Conservation (phyloP, 2,329 filamentous ascomycete genomes). For the Ophiocordyceps camponoti-leonardi region DNA sequence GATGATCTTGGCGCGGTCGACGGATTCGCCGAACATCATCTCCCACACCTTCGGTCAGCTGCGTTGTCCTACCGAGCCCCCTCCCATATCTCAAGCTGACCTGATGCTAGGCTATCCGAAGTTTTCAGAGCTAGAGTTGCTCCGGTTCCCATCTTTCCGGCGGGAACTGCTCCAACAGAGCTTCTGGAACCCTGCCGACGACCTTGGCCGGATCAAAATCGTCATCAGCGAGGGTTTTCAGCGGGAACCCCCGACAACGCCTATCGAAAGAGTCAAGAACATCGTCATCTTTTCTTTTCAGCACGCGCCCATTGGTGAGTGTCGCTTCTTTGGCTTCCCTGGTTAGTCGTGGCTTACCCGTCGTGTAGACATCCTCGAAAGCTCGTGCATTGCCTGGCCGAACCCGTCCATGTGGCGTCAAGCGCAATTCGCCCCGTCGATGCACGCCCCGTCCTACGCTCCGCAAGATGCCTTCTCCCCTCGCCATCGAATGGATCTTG, state of each 20-base stretch:
- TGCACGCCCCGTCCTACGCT: slow-evolving; percentile 21
- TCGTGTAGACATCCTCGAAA: slow-evolving; percentile 48
- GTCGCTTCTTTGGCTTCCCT: too few species aligned
- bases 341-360: neutral
- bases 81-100: neutral
- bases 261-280: slow-evolving; percentile 53
- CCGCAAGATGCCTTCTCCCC: slow-evolving; percentile 41
- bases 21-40: slow-evolving; percentile 32
- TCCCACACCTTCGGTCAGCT: slow-evolving; percentile 22
- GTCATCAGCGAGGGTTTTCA: slow-evolving; percentile 58
- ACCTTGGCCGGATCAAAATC: slow-evolving; percentile 59
- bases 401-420: slow-evolving; percentile 52
- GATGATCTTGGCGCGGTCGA: slow-evolving; percentile 32
- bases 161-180: slow-evolving; percentile 49
- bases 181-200: slow-evolving; percentile 55
- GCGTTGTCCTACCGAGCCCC: neutral
- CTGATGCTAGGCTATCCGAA: slow-evolving; percentile 27
- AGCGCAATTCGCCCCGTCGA: slow-evolving; percentile 21
- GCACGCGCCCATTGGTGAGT: slow-evolving; percentile 59
- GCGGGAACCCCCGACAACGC: slow-evolving; percentile 29
- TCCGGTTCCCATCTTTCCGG: slow-evolving; percentile 59
- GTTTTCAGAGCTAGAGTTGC: slow-evolving; percentile 38
- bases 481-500: slow-evolving; percentile 14
- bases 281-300: slow-evolving; percentile 69
- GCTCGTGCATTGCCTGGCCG: slow-evolving; percentile 63